A percentile compares a stretch with the other conserved stretches of the same genome.
Evolutionary conservation across 2,329 filamentous ascomycete species (phyloP).

Genomic region (Canariomyces notabilis): DNA sequence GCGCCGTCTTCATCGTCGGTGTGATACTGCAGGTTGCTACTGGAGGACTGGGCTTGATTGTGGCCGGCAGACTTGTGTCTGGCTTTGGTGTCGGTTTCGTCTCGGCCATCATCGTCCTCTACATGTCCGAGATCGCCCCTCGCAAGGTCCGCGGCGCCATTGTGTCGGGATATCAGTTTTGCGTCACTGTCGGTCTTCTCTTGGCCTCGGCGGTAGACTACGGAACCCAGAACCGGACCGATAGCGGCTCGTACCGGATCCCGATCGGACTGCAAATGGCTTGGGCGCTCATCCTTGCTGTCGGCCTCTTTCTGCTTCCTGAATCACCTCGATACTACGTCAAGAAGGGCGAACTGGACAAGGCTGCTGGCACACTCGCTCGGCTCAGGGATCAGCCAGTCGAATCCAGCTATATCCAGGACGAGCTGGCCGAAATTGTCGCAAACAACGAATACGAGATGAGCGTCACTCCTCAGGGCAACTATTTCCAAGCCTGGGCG

Average conservation of each 20-base stretch:
- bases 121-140: constrained; percentile 59
- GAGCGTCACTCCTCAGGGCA: constrained; percentile 48
- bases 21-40: constrained; percentile 56
- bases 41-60: constrained; percentile 48
- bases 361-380: constrained; percentile 53
- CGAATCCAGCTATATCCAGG: constrained; percentile 60
- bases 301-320: constrained; percentile 39
- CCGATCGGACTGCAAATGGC: constrained; percentile 64
- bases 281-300: constrained; percentile 35
- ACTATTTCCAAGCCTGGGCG: constrained; percentile 56
- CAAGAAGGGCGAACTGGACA: constrained; percentile 57
- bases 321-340: constrained; percentile 70
- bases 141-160: constrained; percentile 65
- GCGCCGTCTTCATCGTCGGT: constrained; percentile 55
- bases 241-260: constrained; percentile 63
- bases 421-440: constrained; percentile 68
- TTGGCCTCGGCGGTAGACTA: constrained; percentile 65
- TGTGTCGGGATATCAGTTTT: constrained; percentile 72
- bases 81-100: constrained; percentile 60
- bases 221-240: constrained; percentile 50
- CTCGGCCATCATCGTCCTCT: constrained; percentile 58
- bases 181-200: constrained; percentile 67
- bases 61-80: constrained; percentile 55
- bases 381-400: constrained; percentile 59
- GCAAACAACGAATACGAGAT: constrained; percentile 69